Conservation (phyloP, 2,329 filamentous ascomycete species). For the Fusarium azukiicola region DNA sequence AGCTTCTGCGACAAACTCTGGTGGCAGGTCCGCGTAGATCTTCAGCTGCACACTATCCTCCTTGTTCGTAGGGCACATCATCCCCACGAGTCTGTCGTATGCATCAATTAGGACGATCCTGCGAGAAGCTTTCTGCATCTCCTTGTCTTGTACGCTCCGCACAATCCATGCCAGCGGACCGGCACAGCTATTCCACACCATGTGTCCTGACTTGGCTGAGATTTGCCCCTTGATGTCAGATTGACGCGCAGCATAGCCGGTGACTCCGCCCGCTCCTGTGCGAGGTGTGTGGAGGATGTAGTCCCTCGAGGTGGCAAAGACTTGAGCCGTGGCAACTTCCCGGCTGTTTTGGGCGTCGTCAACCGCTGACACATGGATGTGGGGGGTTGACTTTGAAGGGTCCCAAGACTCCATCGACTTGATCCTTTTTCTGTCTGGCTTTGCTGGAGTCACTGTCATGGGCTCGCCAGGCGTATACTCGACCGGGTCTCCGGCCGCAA, state of each 20-base stretch:
- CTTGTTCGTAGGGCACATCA: constrained; percentile 13
- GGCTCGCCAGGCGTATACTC: constrained; percentile 24
- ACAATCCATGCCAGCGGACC: constrained; percentile 29
- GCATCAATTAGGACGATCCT: constrained; percentile 29
- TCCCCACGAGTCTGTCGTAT: constrained; percentile 31
- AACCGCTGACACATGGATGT: constrained; percentile 17
- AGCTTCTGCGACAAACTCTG: constrained; percentile 20
- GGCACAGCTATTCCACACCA: constrained; percentile 32
- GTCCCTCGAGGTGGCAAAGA: constrained; percentile 28
- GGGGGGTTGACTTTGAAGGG: constrained; percentile 24
- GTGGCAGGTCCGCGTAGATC: neutral
- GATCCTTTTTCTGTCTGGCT: neutral
- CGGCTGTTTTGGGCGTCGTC: neutral
- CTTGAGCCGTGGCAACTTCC: constrained; percentile 30
- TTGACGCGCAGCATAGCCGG: constrained; percentile 9
- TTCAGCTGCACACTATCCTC: constrained; percentile 21
- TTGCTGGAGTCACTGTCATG: constrained; percentile 17
- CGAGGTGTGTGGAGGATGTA: constrained; percentile 28
- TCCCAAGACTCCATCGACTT: constrained; percentile 26
- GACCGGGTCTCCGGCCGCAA: neutral
- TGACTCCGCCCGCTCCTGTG: neutral
- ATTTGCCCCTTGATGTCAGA: constrained; percentile 3
- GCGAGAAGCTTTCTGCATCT: constrained; percentile 1
- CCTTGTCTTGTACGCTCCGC: constrained; percentile 20
- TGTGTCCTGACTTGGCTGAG: constrained; percentile 24